Percentiles rank a stretch among this genome's conserved stretches.
phyloP scores from a whole-genome alignment of 1,139 yeast species.

The Scheffersomyces lignicola region DNA sequence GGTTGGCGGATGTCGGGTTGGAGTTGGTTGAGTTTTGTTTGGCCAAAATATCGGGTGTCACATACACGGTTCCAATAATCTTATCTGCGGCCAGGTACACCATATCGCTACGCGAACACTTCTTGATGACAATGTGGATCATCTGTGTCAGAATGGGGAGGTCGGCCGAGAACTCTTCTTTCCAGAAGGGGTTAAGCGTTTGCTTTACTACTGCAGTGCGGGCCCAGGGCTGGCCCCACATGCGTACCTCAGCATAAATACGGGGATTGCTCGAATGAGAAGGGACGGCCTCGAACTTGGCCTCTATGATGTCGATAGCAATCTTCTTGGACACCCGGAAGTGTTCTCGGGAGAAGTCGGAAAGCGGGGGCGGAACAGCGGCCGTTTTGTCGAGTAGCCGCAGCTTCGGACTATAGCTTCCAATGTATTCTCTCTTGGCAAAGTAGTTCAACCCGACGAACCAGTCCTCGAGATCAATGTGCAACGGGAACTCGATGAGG shows the following conservation, averaged over 20 bases:
- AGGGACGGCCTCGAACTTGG: slow-evolving; percentile 44
- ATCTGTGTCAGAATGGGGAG: slow-evolving; percentile 56
- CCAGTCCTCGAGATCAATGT: slow-evolving; percentile 83
- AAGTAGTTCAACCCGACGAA: slow-evolving; percentile 69
- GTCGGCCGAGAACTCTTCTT: slow-evolving; percentile 61
- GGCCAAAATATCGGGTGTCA: slow-evolving; percentile 56
- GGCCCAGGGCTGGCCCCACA: slow-evolving; percentile 73
- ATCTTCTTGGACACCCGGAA: slow-evolving; percentile 59
- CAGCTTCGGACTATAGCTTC: slow-evolving; percentile 13
- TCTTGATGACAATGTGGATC: slow-evolving; percentile 52
- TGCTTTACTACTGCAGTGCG: slow-evolving; percentile 60
- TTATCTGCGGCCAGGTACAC: slow-evolving; percentile 31
- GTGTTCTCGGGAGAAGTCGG: slow-evolving; percentile 30
- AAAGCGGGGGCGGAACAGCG: slow-evolving; percentile 9
- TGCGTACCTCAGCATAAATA: slow-evolving; percentile 59
- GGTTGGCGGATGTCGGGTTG: slow-evolving; percentile 3
- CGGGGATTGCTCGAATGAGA: slow-evolving; percentile 5
- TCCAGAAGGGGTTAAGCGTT: slow-evolving; percentile 64
- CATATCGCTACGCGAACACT: slow-evolving; percentile 24
- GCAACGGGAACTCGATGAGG: slow-evolving; percentile 63
- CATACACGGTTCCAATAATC: slow-evolving; percentile 53
- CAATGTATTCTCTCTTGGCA: slow-evolving; percentile 60
- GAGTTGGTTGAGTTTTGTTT: slow-evolving; percentile 29
- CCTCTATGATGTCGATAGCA: slow-evolving; percentile 65
- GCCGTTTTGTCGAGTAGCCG: neutral